phyloP scores from a whole-genome alignment of 495 filamentous ascomycete genomes.

The Neurospora tetrasperma region DNA sequence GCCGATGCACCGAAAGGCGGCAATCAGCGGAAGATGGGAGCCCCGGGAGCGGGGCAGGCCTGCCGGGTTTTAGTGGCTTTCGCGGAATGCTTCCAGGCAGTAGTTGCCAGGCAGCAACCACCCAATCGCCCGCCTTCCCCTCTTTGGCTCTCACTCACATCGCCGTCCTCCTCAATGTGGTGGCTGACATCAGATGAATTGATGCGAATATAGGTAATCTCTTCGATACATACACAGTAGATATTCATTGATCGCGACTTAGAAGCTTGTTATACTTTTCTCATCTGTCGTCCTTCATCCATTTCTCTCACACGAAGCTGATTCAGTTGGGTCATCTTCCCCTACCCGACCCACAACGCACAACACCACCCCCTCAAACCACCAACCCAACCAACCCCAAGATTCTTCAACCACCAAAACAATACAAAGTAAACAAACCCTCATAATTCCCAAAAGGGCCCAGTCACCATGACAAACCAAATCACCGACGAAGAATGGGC shows the following conservation, averaged over 20 bases:
- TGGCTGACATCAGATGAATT: not conserved
- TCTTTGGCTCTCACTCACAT: not conserved
- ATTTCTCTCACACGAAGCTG: not conserved
- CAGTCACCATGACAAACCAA: not conserved
- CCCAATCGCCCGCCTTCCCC: not conserved
- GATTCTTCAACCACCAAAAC: not conserved
- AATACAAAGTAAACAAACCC: not conserved
- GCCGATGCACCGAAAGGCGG: not conserved
- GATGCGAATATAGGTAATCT: not conserved
- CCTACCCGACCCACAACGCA: not conserved
- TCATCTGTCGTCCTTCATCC: not conserved
- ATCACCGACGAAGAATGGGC: constrained; percentile 46
- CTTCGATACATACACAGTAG: not conserved
- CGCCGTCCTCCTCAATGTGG: not conserved
- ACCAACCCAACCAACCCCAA: not conserved
- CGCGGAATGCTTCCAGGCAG: not conserved
- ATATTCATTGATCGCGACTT: not conserved
- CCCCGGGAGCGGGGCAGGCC: not conserved
- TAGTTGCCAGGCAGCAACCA: not conserved
- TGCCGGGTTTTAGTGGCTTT: not conserved
- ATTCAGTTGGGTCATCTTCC: not conserved
- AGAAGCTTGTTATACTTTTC: not conserved
- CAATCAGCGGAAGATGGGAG: not conserved
- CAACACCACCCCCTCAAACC: not conserved
- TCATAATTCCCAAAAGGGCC: not conserved